Percentiles rank a stretch among this genome's conserved stretches.
These are phyloP conservation scores for Bigelowiella natans DNA, from an alignment of 78 protist species.

Conservation along the genomic window DNA sequence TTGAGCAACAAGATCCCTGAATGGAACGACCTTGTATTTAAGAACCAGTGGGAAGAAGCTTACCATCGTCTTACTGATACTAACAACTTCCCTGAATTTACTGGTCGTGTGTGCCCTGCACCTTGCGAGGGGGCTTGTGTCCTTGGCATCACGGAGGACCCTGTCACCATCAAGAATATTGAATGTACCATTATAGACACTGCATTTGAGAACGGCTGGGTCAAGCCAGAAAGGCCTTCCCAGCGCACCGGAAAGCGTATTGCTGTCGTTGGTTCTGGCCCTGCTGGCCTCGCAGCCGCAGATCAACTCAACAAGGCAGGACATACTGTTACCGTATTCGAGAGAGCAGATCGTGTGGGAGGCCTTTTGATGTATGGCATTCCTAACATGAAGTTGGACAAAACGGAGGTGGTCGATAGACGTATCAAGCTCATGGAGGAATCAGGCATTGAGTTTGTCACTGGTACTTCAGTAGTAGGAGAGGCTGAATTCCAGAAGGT, in stretches of 20 bases:
- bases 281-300: constrained; percentile 73
- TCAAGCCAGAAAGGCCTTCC: constrained; percentile 38
- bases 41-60: constrained; percentile 57
- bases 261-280: constrained; percentile 70
- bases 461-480: constrained; percentile 42
- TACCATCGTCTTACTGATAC: constrained; percentile 14
- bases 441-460: constrained; percentile 45
- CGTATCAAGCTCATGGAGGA: constrained; percentile 52
- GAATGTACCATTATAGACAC: constrained; percentile 68
- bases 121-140: constrained; percentile 85
- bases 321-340: constrained; percentile 64
- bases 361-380: constrained; percentile 72
- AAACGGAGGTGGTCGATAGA: constrained; percentile 49
- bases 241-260: constrained; percentile 57
- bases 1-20: constrained; percentile 65
- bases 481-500: neutral
- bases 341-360: constrained; percentile 56
- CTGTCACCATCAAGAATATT: constrained; percentile 65
- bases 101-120: constrained; percentile 84
- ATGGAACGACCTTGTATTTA: constrained; percentile 62
- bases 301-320: constrained; percentile 58
- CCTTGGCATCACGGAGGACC: constrained; percentile 54
- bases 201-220: constrained; percentile 69
- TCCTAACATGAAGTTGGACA: constrained; percentile 73
- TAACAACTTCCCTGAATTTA: constrained; percentile 69